A percentile compares a stretch with the other conserved stretches of the same genome.
Conservation (phyloP, 169 alveolate genomes). For the Fabrea salina region DNA sequence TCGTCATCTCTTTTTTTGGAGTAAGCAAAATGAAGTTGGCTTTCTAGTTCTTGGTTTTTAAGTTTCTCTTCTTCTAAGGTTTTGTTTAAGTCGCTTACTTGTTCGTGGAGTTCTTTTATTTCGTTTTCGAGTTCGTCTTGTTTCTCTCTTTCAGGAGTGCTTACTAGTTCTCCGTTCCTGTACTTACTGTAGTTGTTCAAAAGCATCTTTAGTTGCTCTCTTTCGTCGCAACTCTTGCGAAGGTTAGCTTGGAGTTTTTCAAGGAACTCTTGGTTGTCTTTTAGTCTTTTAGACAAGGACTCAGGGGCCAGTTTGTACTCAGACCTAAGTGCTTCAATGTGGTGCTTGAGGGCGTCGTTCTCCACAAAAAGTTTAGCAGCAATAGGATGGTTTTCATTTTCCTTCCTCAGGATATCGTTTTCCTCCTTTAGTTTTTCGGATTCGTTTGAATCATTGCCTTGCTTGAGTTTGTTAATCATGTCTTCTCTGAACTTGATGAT, state of each 20-base stretch:
- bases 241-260: conserved; percentile 12
- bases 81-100: background rate
- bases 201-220: conserved; percentile 23
- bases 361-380: conserved; percentile 3
- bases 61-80: background rate
- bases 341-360: background rate
- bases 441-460: background rate
- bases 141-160: background rate
- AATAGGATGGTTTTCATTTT: conserved; percentile 27
- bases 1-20: no score
- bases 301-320: background rate
- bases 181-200: background rate
- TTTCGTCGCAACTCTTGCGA: background rate
- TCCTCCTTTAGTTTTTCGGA: conserved; percentile 6
- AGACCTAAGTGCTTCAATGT: background rate
- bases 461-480: conserved; percentile 26
- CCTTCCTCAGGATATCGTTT: background rate
- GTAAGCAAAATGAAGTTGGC: no score
- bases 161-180: background rate
- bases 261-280: conserved; percentile 16
- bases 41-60: no score
- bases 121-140: background rate
- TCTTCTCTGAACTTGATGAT: conserved; percentile 55
- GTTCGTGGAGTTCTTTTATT: background rate
- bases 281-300: background rate